Percentiles rank a stretch among this genome's conserved stretches.
Evolutionary conservation across 345 rosid genomes (phyloP).

Genomic region (Mercurialis annua): DNA sequence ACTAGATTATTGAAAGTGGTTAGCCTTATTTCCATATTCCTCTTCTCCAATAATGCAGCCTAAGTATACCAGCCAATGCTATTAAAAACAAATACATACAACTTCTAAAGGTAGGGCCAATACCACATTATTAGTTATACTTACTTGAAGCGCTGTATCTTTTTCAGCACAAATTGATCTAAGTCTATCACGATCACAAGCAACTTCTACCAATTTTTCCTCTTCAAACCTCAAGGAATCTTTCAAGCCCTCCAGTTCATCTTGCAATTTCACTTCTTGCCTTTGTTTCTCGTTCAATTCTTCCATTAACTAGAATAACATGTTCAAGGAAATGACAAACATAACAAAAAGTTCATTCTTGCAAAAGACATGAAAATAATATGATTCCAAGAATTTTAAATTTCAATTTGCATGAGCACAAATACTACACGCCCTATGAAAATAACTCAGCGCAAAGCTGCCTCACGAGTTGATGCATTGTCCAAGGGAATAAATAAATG

Average conservation of each 20-base stretch:
- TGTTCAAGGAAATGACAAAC: conserved; percentile 1
- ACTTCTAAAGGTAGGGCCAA: background rate
- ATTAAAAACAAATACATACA: background rate
- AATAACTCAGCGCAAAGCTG: conserved; percentile 5
- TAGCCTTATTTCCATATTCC: conserved; percentile 52
- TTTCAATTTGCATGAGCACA: background rate
- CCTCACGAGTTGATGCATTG: background rate
- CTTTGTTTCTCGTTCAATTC: conserved; percentile 65
- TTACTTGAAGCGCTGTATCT: conserved; percentile 64
- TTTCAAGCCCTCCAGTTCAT: conserved; percentile 60
- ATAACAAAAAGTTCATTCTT: background rate
- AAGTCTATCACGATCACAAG: conserved; percentile 52
- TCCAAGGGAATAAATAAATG: background rate
- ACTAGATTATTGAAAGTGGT: conserved; percentile 43
- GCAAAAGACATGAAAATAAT: background rate
- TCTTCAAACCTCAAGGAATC: conserved; percentile 59
- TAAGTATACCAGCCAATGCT: conserved; percentile 27
- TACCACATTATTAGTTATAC: conserved; percentile 13
- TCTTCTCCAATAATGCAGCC: conserved; percentile 61
- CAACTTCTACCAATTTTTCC: conserved; percentile 51
- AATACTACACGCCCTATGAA: background rate
- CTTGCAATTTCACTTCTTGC: conserved; percentile 57
- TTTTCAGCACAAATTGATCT: conserved; percentile 60
- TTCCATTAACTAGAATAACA: conserved; percentile 53
- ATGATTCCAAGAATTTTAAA: background rate